Conservation (phyloP, 352 stramenopile genomes). For the Globisporangium mamillatum region DNA sequence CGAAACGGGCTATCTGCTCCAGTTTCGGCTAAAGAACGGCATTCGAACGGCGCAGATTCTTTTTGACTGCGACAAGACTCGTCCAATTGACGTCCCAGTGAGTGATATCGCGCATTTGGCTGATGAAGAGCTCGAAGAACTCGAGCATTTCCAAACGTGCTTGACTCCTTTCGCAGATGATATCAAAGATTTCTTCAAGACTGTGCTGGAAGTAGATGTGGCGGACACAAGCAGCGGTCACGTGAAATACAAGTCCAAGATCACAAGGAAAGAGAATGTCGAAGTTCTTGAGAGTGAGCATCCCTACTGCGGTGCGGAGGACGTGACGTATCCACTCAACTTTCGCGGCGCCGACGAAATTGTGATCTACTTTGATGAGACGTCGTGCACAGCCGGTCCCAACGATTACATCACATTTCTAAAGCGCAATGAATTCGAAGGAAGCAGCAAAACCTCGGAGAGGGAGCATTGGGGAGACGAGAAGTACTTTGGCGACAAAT, state of each 20-base stretch:
- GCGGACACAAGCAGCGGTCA: neutral
- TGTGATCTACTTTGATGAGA: conserved; percentile 77
- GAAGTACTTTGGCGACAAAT: conserved; percentile 71
- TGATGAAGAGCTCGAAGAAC: conserved; percentile 34
- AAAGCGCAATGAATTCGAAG: conserved; percentile 33
- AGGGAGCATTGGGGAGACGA: conserved; percentile 62
- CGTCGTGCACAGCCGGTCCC: conserved; percentile 56
- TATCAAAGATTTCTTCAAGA: conserved; percentile 27
- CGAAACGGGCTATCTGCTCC: conserved; percentile 63
- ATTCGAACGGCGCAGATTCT: conserved; percentile 49
- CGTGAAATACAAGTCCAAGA: conserved; percentile 37
- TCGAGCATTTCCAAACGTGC: conserved; percentile 36
- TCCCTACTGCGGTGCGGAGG: conserved; percentile 58
- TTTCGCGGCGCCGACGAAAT: conserved; percentile 74
- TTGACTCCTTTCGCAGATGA: conserved; percentile 31
- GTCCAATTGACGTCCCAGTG: conserved; percentile 54
- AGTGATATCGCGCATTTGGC: conserved; percentile 44
- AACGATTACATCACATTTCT: conserved; percentile 85
- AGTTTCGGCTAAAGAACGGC: conserved; percentile 42
- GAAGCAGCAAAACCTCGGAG: conserved; percentile 11
- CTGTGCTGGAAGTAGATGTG: conserved; percentile 25
- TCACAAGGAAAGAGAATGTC: conserved; percentile 61
- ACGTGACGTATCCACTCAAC: conserved; percentile 56
- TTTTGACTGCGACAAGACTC: conserved; percentile 59
- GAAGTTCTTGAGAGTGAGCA: conserved; percentile 80